phyloP scores from a whole-genome alignment of 768 basidiomycete genomes.

The Sporobolomyces roseus region DNA sequence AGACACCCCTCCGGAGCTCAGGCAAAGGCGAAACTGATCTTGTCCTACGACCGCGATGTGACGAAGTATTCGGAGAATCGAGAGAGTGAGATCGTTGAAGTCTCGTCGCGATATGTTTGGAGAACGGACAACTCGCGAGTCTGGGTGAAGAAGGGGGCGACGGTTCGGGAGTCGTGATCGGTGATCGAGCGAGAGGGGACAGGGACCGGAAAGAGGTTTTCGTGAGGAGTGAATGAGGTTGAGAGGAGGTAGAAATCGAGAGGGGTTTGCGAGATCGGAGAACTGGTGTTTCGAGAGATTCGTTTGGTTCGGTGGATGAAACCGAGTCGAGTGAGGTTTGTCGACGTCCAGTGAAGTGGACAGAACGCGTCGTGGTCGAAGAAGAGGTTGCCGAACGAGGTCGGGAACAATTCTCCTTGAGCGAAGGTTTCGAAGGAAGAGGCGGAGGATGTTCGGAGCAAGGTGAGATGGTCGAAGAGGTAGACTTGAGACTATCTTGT shows the following conservation, averaged over 20 bases:
- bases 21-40: background rate
- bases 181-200: slow-evolving; percentile 8
- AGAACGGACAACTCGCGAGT: background rate
- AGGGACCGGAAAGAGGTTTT: slow-evolving; percentile 7
- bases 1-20: background rate
- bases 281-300: background rate
- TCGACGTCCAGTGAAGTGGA: background rate
- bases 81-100: background rate
- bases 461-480: background rate
- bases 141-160: slow-evolving; percentile 8
- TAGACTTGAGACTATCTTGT: background rate
- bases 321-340: slow-evolving; percentile 4
- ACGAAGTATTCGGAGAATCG: background rate
- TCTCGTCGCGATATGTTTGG: slow-evolving; percentile 4
- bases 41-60: background rate
- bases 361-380: background rate
- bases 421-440: background rate
- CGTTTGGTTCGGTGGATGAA: background rate
- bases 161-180: slow-evolving; percentile 2
- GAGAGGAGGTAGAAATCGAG: background rate
- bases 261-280: slow-evolving; percentile 12
- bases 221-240: background rate
- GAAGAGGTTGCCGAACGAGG: slow-evolving; percentile 7
- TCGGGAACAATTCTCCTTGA: background rate
- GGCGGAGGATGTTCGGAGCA: background rate